Base-by-base conservation (phyloP, 192 early-diverging fungal genomes). In the Chytriomyces hyalinus region DNA sequence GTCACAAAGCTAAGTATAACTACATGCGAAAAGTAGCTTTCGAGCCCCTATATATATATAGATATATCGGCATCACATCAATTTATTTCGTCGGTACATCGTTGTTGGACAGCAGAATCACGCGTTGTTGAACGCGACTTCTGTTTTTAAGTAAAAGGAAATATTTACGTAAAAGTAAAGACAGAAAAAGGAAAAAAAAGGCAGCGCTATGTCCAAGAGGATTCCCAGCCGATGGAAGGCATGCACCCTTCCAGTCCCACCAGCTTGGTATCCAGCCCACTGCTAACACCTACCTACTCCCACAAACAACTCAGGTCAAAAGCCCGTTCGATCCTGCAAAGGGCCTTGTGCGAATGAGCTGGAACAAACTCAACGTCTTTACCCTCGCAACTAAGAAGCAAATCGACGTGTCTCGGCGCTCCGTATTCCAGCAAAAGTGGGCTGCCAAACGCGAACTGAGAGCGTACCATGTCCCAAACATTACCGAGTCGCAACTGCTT, bases 361-460 rank as follows among this genome's bases (percentile, higher is more conserved):
- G 97, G 97, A 90, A 96, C 87, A 91, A 91, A 78, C 89, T 91
- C 85, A 97, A 97, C 84, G 87, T 97, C 65, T 97, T 90, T 88
- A 93, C 93, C 81, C 88, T 96, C 65, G 85, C 89, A 24, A 8
- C 17, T 20, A 8, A n/a, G 17, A 70, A 49, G 17, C 49, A 11
- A 11, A 46, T n/a, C 9, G 85, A 83, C 62, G 65, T 88, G 28
- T 70, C 74, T 22, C 78, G 84, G 1, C 48, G 72, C 28, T 82
- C 84, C 64, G 87, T 96, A 24, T 99, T 91, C 84, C 94, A 97
- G 85, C 94, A 96, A 81, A 94, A 93, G 82, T 99, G 96, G 96
- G 84, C 88, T 74, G 93, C 95, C 26, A 99, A 99, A 87, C 89
- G 91, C 72, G 93, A 96, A 59, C 92, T 95, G 20, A 90, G 96